phyloP scores from a whole-genome alignment of 352 stramenopile species.

The Phytopythium ostracodes region DNA sequence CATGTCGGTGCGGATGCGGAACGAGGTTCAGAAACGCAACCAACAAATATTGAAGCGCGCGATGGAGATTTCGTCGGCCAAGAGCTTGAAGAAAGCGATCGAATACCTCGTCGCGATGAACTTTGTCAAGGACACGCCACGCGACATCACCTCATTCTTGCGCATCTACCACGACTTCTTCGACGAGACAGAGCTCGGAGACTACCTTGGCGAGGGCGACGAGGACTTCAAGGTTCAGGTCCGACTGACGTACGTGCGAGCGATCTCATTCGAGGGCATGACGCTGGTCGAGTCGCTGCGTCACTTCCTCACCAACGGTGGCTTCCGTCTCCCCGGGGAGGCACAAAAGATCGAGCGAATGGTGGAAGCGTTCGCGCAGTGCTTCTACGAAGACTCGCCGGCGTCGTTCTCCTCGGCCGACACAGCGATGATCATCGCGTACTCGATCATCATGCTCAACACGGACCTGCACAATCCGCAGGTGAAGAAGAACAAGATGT shows the following conservation, averaged over 20 bases:
- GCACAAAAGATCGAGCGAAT: constrained; percentile 98
- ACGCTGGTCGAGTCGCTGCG: constrained; percentile 95
- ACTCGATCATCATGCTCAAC: constrained; percentile 91
- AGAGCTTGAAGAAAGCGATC: constrained; percentile 86
- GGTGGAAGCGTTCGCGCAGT: constrained; percentile 96
- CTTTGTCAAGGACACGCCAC: constrained; percentile 77
- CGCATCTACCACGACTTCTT: constrained; percentile 93
- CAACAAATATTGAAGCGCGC: constrained; percentile 76
- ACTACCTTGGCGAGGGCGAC: constrained; percentile 93
- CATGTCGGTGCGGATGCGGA: constrained; percentile 73
- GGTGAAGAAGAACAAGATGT: constrained; percentile 96
- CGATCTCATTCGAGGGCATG: constrained; percentile 97
- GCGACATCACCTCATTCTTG: constrained; percentile 93
- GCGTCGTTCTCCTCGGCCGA: constrained; percentile 71
- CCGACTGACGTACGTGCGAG: constrained; percentile 93
- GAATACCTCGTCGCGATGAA: constrained; percentile 86
- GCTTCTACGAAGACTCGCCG: constrained; percentile 95
- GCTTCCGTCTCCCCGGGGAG: constrained; percentile 96
- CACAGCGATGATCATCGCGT: constrained; percentile 89
- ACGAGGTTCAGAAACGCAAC: constrained; percentile 80
- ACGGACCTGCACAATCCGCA: constrained; percentile 89
- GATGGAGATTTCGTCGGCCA: constrained; percentile 75
- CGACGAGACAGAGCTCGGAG: constrained; percentile 90
- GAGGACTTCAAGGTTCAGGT: constrained; percentile 91
- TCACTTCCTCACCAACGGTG: constrained; percentile 96